phyloP scores from a whole-genome alignment of 1,139 yeast genomes.

The Magnusiomyces paraingens region DNA sequence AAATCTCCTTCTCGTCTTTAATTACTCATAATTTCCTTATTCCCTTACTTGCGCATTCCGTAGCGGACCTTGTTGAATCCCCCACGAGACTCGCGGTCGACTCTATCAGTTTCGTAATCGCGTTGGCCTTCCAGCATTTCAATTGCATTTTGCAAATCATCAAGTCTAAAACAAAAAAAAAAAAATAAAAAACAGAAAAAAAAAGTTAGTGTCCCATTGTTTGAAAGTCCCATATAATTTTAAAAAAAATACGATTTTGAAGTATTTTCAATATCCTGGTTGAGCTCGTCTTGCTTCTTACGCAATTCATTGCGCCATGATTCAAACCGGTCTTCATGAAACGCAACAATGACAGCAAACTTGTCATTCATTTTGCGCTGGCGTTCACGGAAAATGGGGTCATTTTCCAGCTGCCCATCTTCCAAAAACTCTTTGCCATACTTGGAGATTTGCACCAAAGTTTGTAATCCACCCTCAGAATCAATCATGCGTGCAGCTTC shows the following conservation, averaged over 20 bases:
- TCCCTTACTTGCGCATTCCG: slow-evolving; percentile 1
- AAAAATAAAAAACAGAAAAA: background rate
- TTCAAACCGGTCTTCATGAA: slow-evolving; percentile 56
- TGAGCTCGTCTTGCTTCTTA: slow-evolving; percentile 49
- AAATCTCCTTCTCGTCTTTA: too few species aligned
- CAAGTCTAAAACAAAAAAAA: slow-evolving; percentile 1
- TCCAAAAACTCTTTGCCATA: slow-evolving; percentile 38
- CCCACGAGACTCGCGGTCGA: slow-evolving; percentile 1
- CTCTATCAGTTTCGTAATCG: background rate
- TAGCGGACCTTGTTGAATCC: background rate
- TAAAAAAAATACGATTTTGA: background rate
- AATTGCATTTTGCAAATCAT: background rate
- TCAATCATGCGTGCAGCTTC: slow-evolving; percentile 18
- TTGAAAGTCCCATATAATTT: background rate
- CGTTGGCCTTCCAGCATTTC: slow-evolving; percentile 2
- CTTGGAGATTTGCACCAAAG: slow-evolving; percentile 37
- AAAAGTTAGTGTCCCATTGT: background rate
- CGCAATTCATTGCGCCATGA: slow-evolving; percentile 59
- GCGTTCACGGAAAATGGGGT: slow-evolving; percentile 44
- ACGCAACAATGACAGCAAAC: slow-evolving; percentile 43
- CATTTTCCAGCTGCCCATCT: slow-evolving; percentile 37
- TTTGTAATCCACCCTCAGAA: slow-evolving; percentile 30
- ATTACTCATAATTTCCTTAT: too few species aligned
- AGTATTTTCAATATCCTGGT: slow-evolving; percentile 45
- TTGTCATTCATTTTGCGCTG: slow-evolving; percentile 42